Evolutionary conservation across 1,139 yeast species (phyloP), one percentile per base, ranked within the genome.

Genomic region (Geotrichum macrosporum): DNA sequence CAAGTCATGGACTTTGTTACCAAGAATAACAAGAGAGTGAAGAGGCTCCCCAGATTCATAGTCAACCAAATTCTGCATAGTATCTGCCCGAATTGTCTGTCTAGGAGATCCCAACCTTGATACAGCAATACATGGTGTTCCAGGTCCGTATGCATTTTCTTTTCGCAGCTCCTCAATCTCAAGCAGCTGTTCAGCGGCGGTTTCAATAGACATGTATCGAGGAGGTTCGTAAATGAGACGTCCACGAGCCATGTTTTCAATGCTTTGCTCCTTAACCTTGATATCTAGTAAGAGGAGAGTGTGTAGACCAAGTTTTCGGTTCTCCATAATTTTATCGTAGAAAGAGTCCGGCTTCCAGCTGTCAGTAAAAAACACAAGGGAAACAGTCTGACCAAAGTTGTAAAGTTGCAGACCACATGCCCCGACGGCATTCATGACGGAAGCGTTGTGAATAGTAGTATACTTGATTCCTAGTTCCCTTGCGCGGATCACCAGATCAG

Each of bases 371-470:
- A 92, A 92, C 3, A 92, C 98, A 63, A 92, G 74, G 1, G 96
- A 87, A 13, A 92, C 94, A 12, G 97, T 88, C 69, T 92, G 98
- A 6, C 98, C 98, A 68, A 89, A 92, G 59, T 84, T 89, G 68
- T 92, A 92, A 52, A 92, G 74, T 66, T 92, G 98, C 55, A 92
- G 74, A 20, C 98, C 98, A 70, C 96, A 88, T 1, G 96, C 95
- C 12, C 98, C 98, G 20, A 92, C 95, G 0, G 98, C 98, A 64
- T 92, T 92, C 96, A 92, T 88, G 19, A 92, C 94, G 20, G 95
- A 85, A 2, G 98, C 98, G 66, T 92, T 92, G 69, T 92, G 98
- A 50, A 92, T 78, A 43, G 85, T 77, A 61, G 85, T 94, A 38
- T 85, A 87, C 48, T 75, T 71, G 61, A 92, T 86, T 1, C 78